Conservation (phyloP, 371 early-diverging fungal genomes). For the Chytridium lagenaria region DNA sequence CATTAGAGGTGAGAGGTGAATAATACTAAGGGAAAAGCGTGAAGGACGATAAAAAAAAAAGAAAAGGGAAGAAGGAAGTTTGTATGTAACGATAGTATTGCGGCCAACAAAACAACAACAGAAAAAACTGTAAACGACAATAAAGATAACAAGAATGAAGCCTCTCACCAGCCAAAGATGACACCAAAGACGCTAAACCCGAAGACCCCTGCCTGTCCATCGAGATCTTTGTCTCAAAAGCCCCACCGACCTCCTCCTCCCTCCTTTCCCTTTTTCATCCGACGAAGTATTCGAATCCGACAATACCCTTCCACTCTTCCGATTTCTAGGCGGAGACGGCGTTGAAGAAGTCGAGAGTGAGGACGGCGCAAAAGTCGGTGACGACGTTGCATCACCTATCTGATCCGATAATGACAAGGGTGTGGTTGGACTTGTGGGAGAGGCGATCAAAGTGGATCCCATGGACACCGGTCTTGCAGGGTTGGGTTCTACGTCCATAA, state of each 20-base stretch:
- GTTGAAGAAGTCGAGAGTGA: not conserved
- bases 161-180: constrained; percentile 23
- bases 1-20: not conserved
- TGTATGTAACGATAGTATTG: not conserved
- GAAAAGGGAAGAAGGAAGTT: not conserved
- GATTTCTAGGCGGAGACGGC: not conserved
- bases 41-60: not conserved
- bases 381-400: not conserved
- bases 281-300: not conserved
- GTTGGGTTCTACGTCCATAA: not conserved
- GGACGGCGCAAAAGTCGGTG: not conserved
- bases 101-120: not conserved
- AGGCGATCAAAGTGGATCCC: not conserved
- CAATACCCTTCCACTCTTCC: not conserved
- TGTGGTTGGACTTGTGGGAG: not conserved
- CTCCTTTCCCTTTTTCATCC: not conserved
- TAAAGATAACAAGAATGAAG: not conserved
- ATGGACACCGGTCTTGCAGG: no score
- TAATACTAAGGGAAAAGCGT: not conserved
- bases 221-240: constrained; percentile 11
- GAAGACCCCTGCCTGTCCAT: constrained; percentile 20
- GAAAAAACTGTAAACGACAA: not conserved
- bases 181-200: constrained; percentile 16
- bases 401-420: not conserved
- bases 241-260: not conserved